Conservation (phyloP, 1,139 yeast species). For the Taphrina deformans region DNA sequence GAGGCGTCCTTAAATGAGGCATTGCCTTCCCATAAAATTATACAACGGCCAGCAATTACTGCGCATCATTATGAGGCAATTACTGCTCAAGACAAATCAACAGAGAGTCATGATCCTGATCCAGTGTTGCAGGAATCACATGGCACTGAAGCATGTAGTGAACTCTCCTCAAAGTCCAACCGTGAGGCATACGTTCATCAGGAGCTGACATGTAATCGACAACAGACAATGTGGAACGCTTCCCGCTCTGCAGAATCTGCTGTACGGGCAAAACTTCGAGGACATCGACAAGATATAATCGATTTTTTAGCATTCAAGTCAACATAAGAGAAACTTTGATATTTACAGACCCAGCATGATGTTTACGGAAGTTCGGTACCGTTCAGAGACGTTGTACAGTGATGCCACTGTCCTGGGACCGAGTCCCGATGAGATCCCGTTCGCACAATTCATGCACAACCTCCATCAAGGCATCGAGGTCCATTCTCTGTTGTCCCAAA, state of each 20-base stretch:
- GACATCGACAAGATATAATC: background rate
- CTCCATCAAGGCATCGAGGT: constrained; percentile 7
- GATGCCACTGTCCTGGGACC: background rate
- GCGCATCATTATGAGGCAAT: background rate
- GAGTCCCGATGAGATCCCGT: background rate
- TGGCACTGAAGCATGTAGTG: background rate
- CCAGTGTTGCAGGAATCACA: background rate
- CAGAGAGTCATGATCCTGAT: background rate
- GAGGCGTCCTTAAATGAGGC: background rate
- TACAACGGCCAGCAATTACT: background rate
- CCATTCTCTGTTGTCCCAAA: background rate
- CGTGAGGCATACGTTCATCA: background rate
- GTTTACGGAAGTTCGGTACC: too few species aligned
- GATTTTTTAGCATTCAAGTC: background rate
- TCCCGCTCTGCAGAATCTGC: background rate
- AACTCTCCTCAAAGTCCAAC: background rate
- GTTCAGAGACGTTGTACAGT: background rate
- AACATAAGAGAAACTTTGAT: too few species aligned
- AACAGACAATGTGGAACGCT: background rate
- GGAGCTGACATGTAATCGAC: background rate
- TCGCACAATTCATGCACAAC: constrained; percentile 2
- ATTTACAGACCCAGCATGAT: too few species aligned
- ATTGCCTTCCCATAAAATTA: background rate
- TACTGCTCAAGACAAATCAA: background rate
- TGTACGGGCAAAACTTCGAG: background rate